A percentile compares a stretch with the other conserved stretches of the same genome.
These are phyloP conservation scores for Tuber magnatum DNA, from an alignment of 495 filamentous ascomycete species.

Conservation along the genomic window DNA sequence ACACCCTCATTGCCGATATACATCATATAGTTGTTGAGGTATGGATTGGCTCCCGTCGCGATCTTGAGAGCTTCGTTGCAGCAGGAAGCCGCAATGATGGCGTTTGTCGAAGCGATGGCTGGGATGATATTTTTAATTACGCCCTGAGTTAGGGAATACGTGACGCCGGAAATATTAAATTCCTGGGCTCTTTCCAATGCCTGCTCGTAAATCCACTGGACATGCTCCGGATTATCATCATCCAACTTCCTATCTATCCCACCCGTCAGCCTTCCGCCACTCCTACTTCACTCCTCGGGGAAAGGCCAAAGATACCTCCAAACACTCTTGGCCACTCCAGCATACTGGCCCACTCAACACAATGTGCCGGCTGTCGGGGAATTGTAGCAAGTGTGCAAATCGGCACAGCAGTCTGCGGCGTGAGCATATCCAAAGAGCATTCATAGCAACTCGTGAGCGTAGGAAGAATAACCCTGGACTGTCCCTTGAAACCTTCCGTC, in stretches of 20 bases:
- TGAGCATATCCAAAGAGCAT: constrained; percentile 97
- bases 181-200: constrained; percentile 71
- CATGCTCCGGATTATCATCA: constrained; percentile 93
- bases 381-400: constrained; percentile 96
- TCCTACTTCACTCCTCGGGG: not conserved
- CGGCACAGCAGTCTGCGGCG: constrained; percentile 84
- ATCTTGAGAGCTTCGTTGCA: constrained; percentile 98
- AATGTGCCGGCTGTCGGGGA: constrained; percentile 94
- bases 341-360: constrained; percentile 98
- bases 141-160: constrained; percentile 93
- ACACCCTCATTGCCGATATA: constrained; percentile 91
- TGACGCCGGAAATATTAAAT: constrained; percentile 87
- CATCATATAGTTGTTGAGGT: constrained; percentile 96
- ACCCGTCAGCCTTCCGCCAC: constrained; percentile 38
- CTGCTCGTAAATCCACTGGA: constrained; percentile 90
- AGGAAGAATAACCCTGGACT: constrained; percentile 85
- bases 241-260: constrained; percentile 63
- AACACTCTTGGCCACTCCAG: constrained; percentile 59
- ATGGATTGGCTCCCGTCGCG: constrained; percentile 69
- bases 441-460: constrained; percentile 93
- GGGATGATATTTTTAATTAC: constrained; percentile 99
- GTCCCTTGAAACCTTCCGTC: constrained; percentile 97
- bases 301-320: constrained; percentile 23
- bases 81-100: constrained; percentile 87
- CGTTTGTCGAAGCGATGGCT: constrained; percentile 95